Conservation (phyloP, 192 early-diverging fungal species). For the Rhizophagus prolifer region DNA sequence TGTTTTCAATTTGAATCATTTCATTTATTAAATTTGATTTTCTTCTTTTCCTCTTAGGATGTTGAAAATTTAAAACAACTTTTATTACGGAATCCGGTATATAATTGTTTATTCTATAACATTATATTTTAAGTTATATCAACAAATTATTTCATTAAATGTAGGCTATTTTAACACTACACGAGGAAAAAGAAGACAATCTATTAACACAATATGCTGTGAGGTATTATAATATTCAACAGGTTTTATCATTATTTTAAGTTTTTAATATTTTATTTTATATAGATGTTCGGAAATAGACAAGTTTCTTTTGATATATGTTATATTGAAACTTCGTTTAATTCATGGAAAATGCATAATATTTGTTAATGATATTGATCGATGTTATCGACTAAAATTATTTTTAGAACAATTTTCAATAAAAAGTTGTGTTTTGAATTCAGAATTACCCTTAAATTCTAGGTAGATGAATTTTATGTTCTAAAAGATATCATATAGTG, state of each 20-base stretch:
- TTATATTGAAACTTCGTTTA: conserved; percentile 87
- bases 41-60: conserved; percentile 49
- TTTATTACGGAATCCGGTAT: conserved; percentile 64
- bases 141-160: too few species aligned
- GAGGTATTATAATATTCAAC: conserved; percentile 34
- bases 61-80: conserved; percentile 84
- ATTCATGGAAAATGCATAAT: conserved; percentile 90
- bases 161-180: conserved; percentile 83
- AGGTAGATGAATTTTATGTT: conserved; percentile 13
- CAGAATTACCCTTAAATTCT: conserved; percentile 90
- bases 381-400: conserved; percentile 87
- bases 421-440: conserved; percentile 88
- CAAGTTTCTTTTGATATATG: conserved; percentile 85
- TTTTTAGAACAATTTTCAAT: conserved; percentile 98
- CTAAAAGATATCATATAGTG: conserved; percentile 81
- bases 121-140: neutral
- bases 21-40: neutral
- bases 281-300: conserved; percentile 69
- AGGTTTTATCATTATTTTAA: neutral
- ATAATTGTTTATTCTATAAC: neutral
- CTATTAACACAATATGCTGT: conserved; percentile 78
- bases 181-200: conserved; percentile 69
- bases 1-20: neutral
- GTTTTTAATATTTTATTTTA: conserved; percentile 1
- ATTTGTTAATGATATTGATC: conserved; percentile 96